Evolutionary conservation across 805 yeast species (phyloP), one percentile per base, ranked within the genome.

Genomic region (Hanseniaspora occidentalis): DNA sequence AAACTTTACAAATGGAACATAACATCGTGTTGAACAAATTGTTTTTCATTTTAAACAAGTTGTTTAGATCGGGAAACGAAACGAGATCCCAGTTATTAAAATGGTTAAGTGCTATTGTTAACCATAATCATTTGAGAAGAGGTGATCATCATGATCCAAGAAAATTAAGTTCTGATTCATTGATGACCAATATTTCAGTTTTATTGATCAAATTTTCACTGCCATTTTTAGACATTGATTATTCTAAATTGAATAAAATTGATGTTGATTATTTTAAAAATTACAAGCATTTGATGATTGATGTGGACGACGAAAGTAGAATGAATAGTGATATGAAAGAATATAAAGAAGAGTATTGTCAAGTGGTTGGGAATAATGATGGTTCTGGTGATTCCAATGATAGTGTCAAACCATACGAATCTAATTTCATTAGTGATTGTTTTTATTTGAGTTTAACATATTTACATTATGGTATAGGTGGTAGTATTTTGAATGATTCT

Each of bases 401-500:
- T 1, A n/a, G n/a, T n/a, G n/a, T n/a, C n/a, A n/a, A n/a, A n/a
- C 59, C 53, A n/a, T 45, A 45, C 26, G 54, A 58, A 45, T 56
- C 70, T 22, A 89, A 92, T 52, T 92, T 92, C 56, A 84, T 92
- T n/a, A 77, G 95, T 7, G 92, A 89, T 48, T 80, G 94, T 51
- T 92, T 86, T 58, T 92, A 70, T 52, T 57, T 92, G 42, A 75
- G 88, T 5, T 65, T 81, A 39, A 77, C 94, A 0, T 86, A 80
- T 56, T 60, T 84, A 37, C 88, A 89, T 49, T 92, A 82, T 61
- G 98, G 97, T 34, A 64, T 84, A 33, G 94, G 94, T 19, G 97
- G 96, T 38, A 61, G 81, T 0, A 60, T 71, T 43, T 68, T 75
- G 35, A 67, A 65, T 36, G 73, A 75, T 44, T 76, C 73, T 35